Conservation (phyloP, 148 eudicot species). For the Oxyria digyna region DNA sequence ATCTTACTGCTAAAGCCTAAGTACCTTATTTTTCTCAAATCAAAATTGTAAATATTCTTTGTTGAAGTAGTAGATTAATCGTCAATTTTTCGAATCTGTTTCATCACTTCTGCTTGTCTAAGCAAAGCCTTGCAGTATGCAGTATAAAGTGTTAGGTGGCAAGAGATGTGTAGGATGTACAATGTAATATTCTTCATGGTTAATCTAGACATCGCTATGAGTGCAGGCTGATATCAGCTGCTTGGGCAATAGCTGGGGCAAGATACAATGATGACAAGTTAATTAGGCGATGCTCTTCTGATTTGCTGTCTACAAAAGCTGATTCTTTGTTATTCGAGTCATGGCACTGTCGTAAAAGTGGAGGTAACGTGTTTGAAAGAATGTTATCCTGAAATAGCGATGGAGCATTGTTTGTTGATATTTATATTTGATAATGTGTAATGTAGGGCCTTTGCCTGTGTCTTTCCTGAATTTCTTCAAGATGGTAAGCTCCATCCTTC, state of each 20-base stretch:
- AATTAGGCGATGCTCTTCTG: slow-evolving; percentile 36
- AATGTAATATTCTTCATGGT: background rate
- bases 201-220: background rate
- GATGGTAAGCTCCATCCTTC: slow-evolving; percentile 29
- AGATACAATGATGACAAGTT: slow-evolving; percentile 57
- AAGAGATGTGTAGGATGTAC: background rate
- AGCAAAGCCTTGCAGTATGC: background rate
- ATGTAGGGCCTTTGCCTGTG: slow-evolving; percentile 45
- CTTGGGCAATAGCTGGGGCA: slow-evolving; percentile 68
- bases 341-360: slow-evolving; percentile 63
- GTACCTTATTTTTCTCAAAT: slow-evolving; percentile 14
- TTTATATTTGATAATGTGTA: background rate
- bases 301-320: slow-evolving; percentile 29
- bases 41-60: background rate
- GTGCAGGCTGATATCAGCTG: slow-evolving; percentile 56
- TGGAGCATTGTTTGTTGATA: background rate
- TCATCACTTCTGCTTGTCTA: background rate
- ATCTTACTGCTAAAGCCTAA: slow-evolving; percentile 42
- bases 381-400: background rate
- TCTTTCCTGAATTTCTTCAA: slow-evolving; percentile 36
- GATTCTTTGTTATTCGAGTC: slow-evolving; percentile 29
- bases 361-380: slow-evolving; percentile 27
- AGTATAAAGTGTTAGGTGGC: background rate
- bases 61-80: background rate
- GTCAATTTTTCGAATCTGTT: background rate